These are phyloP conservation scores for Botrytis paeoniae DNA, from an alignment of 2,329 filamentous ascomycete species.

Conservation along the genomic window DNA sequence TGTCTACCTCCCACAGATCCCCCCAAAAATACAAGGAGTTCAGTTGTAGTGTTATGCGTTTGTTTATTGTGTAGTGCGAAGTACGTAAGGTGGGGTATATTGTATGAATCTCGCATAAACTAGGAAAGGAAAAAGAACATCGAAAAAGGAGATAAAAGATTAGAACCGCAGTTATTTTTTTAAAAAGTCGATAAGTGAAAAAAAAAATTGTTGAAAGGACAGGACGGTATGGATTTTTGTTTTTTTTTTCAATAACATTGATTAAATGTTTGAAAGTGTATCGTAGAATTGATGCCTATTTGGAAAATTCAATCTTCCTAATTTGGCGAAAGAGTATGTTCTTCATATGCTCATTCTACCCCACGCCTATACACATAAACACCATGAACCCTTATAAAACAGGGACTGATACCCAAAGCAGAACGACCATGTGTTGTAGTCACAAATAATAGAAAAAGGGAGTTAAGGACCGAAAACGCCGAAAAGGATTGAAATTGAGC, in stretches of 20 bases:
- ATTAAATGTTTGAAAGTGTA: constrained; percentile 22
- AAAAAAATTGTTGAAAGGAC: constrained; percentile 33
- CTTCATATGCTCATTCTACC: constrained; percentile 33
- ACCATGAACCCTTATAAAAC: constrained; percentile 32
- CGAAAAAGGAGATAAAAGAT: constrained; percentile 16
- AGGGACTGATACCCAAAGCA: constrained; percentile 29
- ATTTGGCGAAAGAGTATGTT: constrained; percentile 29
- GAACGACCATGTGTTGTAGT: constrained; percentile 26
- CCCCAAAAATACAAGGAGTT: constrained; percentile 1
- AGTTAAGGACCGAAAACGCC: constrained; percentile 36
- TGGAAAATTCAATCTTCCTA: constrained; percentile 24
- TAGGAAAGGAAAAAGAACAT: constrained; percentile 17
- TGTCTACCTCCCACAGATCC: neutral
- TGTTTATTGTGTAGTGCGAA: neutral
- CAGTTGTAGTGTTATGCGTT: neutral
- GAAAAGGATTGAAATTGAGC: constrained; percentile 31
- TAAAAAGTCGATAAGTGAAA: constrained; percentile 21
- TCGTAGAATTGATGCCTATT: constrained; percentile 30
- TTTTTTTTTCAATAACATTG: constrained; percentile 21
- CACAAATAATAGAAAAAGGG: constrained; percentile 17
- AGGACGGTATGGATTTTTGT: constrained; percentile 33
- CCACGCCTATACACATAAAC: constrained; percentile 38
- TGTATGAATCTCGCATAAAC: constrained; percentile 9
- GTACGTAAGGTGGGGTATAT: constrained; percentile 18
- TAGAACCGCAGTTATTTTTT: neutral